Evolutionary conservation across 495 filamentous ascomycete species (phyloP).

Genomic region (Staphylotrichum tortipilum): DNA sequence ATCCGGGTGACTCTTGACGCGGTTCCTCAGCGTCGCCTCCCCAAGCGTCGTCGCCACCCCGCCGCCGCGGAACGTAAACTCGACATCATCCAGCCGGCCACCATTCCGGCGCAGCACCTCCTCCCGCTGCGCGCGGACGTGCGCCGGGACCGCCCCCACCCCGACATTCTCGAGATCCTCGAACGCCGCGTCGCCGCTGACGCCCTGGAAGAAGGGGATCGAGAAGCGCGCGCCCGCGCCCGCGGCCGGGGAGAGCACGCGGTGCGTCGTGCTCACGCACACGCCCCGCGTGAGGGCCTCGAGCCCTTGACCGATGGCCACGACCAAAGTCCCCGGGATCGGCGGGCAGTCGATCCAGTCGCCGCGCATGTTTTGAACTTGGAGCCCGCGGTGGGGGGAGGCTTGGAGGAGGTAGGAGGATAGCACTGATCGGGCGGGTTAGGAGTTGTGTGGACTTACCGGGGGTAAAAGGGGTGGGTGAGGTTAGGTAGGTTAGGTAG

Average conservation of each 20-base stretch:
- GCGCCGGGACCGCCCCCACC: conserved; percentile 58
- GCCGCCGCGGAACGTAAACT: conserved; percentile 68
- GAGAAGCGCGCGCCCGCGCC: conserved; percentile 68
- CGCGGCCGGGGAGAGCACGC: conserved; percentile 57
- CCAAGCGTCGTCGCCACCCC: conserved; percentile 56
- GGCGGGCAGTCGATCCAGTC: conserved; percentile 74
- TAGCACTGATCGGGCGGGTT: conserved; percentile 40
- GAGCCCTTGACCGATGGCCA: conserved; percentile 87
- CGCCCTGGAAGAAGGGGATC: conserved; percentile 90
- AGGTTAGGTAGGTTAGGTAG: background rate
- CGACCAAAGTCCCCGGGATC: conserved; percentile 57
- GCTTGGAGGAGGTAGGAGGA: conserved; percentile 82
- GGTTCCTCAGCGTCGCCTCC: conserved; percentile 75
- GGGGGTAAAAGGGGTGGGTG: background rate
- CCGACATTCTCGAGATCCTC: conserved; percentile 52
- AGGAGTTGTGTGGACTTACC: background rate
- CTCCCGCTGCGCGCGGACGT: conserved; percentile 50
- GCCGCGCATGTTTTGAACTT: conserved; percentile 76
- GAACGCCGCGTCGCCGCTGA: conserved; percentile 71
- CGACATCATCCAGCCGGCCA: conserved; percentile 56
- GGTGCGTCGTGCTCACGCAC: conserved; percentile 77
- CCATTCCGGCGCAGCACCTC: conserved; percentile 42
- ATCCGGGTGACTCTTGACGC: conserved; percentile 85
- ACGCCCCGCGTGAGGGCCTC: conserved; percentile 87
- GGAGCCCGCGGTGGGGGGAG: conserved; percentile 67